These are phyloP conservation scores for Scleroderma citrinum DNA, from an alignment of 768 basidiomycete species.

Conservation along the genomic window DNA sequence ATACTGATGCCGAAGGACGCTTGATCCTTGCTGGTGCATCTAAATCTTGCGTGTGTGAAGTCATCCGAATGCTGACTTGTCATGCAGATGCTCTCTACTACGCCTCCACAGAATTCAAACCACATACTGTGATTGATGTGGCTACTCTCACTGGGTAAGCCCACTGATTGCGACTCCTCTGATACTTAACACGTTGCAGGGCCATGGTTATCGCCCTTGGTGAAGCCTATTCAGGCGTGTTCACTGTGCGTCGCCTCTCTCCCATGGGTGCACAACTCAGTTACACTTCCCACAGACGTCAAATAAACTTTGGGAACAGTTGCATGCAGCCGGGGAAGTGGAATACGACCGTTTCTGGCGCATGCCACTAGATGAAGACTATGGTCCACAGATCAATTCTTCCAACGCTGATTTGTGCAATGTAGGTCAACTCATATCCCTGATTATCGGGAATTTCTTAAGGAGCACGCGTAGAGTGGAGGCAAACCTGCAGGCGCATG, in stretches of 20 bases:
- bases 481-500: constrained; percentile 66
- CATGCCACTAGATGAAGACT: constrained; percentile 83
- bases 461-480: constrained; percentile 44
- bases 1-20: constrained; percentile 82
- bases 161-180: background rate
- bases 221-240: constrained; percentile 72
- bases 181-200: constrained; percentile 30
- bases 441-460: background rate
- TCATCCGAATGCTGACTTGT: background rate
- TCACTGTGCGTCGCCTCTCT: constrained; percentile 48
- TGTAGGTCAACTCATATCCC: constrained; percentile 3
- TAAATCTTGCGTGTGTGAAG: background rate
- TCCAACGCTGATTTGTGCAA: constrained; percentile 84
- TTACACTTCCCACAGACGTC: constrained; percentile 43
- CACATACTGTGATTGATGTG: constrained; percentile 80
- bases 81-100: constrained; percentile 76
- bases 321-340: constrained; percentile 61
- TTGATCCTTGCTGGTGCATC: constrained; percentile 62
- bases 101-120: constrained; percentile 66
- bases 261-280: background rate
- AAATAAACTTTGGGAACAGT: constrained; percentile 65
- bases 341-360: constrained; percentile 88
- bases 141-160: constrained; percentile 78
- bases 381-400: constrained; percentile 64
- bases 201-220: constrained; percentile 72